Conservation (phyloP, 2,329 filamentous ascomycete genomes). For the Monilinia vaccinii-corymbosi region DNA sequence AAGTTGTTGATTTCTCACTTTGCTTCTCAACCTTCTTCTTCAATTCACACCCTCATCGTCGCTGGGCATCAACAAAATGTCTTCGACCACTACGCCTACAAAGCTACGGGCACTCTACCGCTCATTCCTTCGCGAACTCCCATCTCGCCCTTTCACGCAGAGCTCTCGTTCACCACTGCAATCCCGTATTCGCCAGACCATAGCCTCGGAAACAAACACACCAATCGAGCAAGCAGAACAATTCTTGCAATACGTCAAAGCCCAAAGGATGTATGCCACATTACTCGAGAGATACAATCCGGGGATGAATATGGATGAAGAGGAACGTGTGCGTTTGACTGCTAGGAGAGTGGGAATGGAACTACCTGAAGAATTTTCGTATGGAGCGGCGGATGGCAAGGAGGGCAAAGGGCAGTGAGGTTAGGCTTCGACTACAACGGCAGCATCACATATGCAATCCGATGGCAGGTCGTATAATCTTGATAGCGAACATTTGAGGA, state of each 20-base stretch:
- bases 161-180: slow-evolving; percentile 59
- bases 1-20: not conserved
- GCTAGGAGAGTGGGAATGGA: slow-evolving; percentile 87
- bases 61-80: slow-evolving; percentile 13
- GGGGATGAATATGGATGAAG: slow-evolving; percentile 75
- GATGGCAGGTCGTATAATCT: not conserved
- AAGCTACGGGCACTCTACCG: slow-evolving; percentile 74
- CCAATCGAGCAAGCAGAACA: slow-evolving; percentile 56
- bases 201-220: slow-evolving; percentile 35
- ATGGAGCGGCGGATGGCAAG: not conserved
- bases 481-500: not conserved
- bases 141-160: slow-evolving; percentile 48
- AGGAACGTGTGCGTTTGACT: slow-evolving; percentile 75
- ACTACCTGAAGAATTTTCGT: slow-evolving; percentile 55
- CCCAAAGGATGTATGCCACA: slow-evolving; percentile 76
- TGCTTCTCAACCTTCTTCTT: not conserved
- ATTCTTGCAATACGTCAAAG: slow-evolving; percentile 67
- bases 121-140: slow-evolving; percentile 79
- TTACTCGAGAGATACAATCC: slow-evolving; percentile 90
- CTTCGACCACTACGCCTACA: slow-evolving; percentile 32
- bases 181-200: slow-evolving; percentile 54
- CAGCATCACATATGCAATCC: not conserved
- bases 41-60: not conserved
- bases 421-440: not conserved
- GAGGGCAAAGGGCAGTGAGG: slow-evolving; percentile 6